phyloP scores from a whole-genome alignment of 2,329 filamentous ascomycete species.

The Rhynchosporium agropyri region DNA sequence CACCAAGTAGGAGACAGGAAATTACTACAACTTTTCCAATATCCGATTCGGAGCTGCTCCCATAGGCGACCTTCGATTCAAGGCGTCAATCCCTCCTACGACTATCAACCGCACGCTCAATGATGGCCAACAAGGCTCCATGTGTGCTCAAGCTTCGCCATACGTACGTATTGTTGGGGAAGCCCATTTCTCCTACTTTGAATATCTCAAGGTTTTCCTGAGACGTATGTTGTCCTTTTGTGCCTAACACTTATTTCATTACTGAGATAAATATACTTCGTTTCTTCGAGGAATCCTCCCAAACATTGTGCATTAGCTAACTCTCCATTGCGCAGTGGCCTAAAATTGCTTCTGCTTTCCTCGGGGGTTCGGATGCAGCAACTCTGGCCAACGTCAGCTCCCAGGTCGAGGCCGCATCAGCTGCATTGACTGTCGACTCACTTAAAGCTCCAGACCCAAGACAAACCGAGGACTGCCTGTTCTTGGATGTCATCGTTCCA shows the following conservation, averaged over 20 bases:
- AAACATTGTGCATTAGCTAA: no score
- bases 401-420: not conserved
- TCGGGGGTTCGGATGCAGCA: conserved; percentile 2
- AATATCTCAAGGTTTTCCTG: no score
- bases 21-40: conserved; percentile 45
- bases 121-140: conserved; percentile 30
- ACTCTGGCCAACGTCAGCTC: conserved; percentile 2
- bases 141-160: conserved; percentile 30
- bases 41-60: conserved; percentile 49
- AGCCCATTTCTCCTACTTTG: no score
- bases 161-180: not conserved
- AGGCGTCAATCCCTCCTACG: conserved; percentile 43
- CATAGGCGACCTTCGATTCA: conserved; percentile 47
- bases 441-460: not conserved
- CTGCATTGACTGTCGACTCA: conserved; percentile 1
- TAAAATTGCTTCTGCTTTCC: not conserved
- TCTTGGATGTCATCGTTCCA: conserved; percentile 50
- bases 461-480: conserved; percentile 49
- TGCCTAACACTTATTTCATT: no score
- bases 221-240: no score
- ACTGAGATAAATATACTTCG: no score
- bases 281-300: no score
- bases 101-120: conserved; percentile 39
- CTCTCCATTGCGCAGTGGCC: not conserved
- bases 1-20: conserved; percentile 29